Conservation (phyloP, 2,329 filamentous ascomycete genomes). For the Trichoderma sp. region DNA sequence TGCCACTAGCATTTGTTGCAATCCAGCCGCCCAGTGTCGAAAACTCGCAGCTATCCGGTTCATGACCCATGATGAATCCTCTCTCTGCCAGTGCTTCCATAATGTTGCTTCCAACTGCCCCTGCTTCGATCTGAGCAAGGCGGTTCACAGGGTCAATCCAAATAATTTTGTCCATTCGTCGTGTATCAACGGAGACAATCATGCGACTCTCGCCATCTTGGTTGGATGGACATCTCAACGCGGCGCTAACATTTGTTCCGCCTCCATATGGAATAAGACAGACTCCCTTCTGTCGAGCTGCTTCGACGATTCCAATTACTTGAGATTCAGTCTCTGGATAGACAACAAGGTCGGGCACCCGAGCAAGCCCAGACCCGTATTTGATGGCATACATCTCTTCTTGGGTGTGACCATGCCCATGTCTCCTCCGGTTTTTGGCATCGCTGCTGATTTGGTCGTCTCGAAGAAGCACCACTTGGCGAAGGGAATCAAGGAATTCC, state of each 20-base stretch:
- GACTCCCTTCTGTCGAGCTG: neutral
- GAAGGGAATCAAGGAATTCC: neutral
- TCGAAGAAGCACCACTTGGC: neutral
- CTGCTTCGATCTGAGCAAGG: neutral
- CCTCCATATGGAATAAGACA: neutral
- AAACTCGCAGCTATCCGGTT: slow-evolving; percentile 13
- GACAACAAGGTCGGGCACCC: neutral
- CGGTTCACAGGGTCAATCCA: slow-evolving; percentile 9
- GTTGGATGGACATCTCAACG: neutral
- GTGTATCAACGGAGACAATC: neutral
- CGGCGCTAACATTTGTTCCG: neutral
- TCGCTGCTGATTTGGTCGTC: neutral
- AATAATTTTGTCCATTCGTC: neutral
- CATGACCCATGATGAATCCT: slow-evolving; percentile 4
- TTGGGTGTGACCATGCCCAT: neutral
- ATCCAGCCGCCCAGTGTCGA: slow-evolving; percentile 13
- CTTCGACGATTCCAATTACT: neutral
- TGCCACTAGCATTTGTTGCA: slow-evolving; percentile 8
- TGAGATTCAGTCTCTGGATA: neutral
- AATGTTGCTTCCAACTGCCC: slow-evolving; percentile 10
- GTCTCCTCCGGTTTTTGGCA: neutral
- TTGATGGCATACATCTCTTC: slow-evolving; percentile 14
- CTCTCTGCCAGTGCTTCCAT: neutral
- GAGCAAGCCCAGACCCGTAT: neutral
- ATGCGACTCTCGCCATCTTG: neutral